These are phyloP conservation scores for Lactarius psammicola DNA, from an alignment of 768 basidiomycete species.

Conservation along the genomic window DNA sequence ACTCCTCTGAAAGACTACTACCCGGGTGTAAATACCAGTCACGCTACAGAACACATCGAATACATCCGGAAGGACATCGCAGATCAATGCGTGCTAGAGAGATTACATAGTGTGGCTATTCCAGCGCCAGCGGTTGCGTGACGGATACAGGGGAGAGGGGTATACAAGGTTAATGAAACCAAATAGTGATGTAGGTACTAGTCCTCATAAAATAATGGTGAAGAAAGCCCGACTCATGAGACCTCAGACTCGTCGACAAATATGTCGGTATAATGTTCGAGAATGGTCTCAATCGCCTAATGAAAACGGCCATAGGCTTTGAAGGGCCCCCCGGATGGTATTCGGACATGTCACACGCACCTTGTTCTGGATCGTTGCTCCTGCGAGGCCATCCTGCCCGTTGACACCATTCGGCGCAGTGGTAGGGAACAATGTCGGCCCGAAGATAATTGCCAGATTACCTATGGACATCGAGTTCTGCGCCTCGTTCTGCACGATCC, in stretches of 20 bases:
- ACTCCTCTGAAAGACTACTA: neutral
- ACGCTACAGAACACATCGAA: conserved; percentile 12
- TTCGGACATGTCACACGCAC: conserved; percentile 36
- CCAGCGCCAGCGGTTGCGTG: conserved; percentile 13
- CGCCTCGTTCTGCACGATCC: conserved; percentile 70
- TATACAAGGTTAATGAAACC: conserved; percentile 25
- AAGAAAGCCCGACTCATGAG: conserved; percentile 31
- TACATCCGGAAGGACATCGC: conserved; percentile 9
- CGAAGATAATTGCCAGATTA: conserved; percentile 95
- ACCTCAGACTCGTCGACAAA: conserved; percentile 85
- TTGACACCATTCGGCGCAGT: conserved; percentile 43
- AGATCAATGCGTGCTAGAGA: conserved; percentile 19
- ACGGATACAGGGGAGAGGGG: conserved; percentile 18
- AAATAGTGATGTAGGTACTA: conserved; percentile 26
- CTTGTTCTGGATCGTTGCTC: conserved; percentile 70
- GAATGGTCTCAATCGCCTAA: conserved; percentile 92
- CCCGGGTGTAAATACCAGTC: neutral
- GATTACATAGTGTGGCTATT: conserved; percentile 22
- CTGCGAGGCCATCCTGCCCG: conserved; percentile 55
- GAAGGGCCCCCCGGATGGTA: neutral
- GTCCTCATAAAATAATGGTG: conserved; percentile 28
- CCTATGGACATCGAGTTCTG: conserved; percentile 91
- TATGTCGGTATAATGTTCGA: conserved; percentile 93
- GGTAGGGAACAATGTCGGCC: conserved; percentile 92
- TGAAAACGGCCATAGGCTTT: neutral